These are phyloP conservation scores for Gossypium stocksii DNA, from an alignment of 345 rosid species.

Conservation along the genomic window DNA sequence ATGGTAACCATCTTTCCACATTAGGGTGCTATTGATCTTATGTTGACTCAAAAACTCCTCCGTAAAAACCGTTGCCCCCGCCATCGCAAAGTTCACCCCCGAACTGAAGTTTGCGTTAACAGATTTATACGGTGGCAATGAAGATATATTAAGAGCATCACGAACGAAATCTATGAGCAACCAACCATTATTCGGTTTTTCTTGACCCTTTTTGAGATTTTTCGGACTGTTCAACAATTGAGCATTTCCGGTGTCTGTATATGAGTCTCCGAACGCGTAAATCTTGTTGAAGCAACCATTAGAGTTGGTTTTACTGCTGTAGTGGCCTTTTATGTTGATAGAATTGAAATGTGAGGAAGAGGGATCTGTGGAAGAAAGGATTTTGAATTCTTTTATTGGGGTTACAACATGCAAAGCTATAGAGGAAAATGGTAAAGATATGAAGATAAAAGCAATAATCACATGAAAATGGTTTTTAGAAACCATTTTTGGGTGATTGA, in stretches of 20 bases:
- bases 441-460: background rate
- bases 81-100: background rate
- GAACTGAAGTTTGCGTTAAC: background rate
- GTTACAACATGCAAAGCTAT: background rate
- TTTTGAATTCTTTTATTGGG: background rate
- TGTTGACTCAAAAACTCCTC: background rate
- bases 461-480: background rate
- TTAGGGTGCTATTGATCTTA: background rate
- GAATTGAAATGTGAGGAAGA: background rate
- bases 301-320: background rate
- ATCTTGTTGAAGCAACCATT: background rate
- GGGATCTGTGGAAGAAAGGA: background rate
- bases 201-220: too few species aligned
- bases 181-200: background rate
- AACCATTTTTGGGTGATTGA: background rate
- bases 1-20: background rate
- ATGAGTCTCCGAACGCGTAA: background rate
- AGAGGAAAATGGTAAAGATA: background rate
- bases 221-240: too few species aligned
- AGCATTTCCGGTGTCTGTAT: background rate
- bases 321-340: background rate
- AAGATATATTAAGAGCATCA: background rate
- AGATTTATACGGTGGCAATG: background rate
- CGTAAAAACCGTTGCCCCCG: background rate
- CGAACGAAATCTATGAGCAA: background rate